Conservation (phyloP, 768 basidiomycete species). For the Boletus pseudo-olivaceus region DNA sequence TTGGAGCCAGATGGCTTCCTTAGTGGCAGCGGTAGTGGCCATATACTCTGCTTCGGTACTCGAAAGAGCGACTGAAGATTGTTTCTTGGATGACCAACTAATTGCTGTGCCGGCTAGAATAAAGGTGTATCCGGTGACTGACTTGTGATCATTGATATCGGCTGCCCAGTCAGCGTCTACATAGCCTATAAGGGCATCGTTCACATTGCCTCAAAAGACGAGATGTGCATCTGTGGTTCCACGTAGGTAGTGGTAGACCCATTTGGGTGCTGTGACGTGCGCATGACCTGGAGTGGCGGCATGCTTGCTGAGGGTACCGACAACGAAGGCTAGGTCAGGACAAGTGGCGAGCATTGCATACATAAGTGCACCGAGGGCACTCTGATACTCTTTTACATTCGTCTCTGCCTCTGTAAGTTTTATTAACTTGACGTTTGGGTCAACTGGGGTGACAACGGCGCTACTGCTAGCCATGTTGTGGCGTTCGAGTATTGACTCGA, state of each 20-base stretch:
- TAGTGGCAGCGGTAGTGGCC: too few species aligned
- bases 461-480: neutral
- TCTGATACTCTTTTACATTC: neutral
- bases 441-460: neutral
- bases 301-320: neutral
- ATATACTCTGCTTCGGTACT: too few species aligned
- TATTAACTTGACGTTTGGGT: neutral
- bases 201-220: neutral
- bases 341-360: neutral
- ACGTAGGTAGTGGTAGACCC: neutral
- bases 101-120: too few species aligned
- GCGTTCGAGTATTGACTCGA: neutral
- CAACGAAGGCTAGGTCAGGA: neutral
- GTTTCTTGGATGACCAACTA: too few species aligned
- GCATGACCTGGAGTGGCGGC: neutral
- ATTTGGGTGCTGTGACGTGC: neutral
- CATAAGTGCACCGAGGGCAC: neutral
- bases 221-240: neutral
- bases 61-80: too few species aligned
- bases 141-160: neutral
- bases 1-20: too few species aligned
- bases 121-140: too few species aligned
- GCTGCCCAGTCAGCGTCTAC: neutral
- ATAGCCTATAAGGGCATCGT: neutral
- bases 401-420: neutral